These are phyloP conservation scores for Heracleum sosnowskyi DNA, from an alignment of 129 eudicot species.

Conservation along the genomic window DNA sequence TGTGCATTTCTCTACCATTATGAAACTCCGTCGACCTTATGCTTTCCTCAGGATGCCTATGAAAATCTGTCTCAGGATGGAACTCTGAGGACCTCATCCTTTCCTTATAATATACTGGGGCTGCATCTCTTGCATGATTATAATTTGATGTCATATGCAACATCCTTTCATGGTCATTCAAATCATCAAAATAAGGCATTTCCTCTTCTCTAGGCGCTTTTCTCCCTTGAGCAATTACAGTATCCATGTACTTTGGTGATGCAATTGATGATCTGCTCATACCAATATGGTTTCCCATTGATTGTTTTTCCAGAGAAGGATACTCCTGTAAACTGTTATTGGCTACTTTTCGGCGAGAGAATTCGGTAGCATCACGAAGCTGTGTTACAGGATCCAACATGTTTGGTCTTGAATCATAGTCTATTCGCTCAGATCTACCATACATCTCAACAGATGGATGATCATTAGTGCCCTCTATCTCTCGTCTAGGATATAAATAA, in stretches of 20 bases:
- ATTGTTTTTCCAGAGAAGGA: conserved; percentile 21
- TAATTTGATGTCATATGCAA: conserved; percentile 23
- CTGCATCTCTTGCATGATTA: conserved; percentile 25
- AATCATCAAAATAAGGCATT: conserved; percentile 31
- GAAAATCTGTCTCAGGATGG: conserved; percentile 13
- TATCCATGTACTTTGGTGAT: conserved; percentile 31
- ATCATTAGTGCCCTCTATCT: conserved; percentile 20
- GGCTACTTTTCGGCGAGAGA: conserved; percentile 19
- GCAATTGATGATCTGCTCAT: conserved; percentile 24
- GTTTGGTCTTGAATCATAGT: conserved; percentile 18
- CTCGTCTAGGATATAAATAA: conserved; percentile 22
- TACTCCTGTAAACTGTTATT: conserved; percentile 22
- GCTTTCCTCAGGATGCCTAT: conserved; percentile 25
- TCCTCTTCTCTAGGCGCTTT: conserved; percentile 31
- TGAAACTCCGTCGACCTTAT: conserved; percentile 22
- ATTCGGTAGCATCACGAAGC: conserved; percentile 22
- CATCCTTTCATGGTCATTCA: conserved; percentile 26
- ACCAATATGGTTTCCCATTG: conserved; percentile 15
- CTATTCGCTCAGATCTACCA: conserved; percentile 27
- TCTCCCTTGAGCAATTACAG: conserved; percentile 35
- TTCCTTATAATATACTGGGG: conserved; percentile 25
- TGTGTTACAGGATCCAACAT: conserved; percentile 25
- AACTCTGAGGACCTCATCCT: conserved; percentile 27
- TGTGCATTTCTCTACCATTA: conserved; percentile 19
- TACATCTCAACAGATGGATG: conserved; percentile 36